phyloP scores from a whole-genome alignment of 1,284 basidiomycete genomes.

The Ceratobasidium sp. region DNA sequence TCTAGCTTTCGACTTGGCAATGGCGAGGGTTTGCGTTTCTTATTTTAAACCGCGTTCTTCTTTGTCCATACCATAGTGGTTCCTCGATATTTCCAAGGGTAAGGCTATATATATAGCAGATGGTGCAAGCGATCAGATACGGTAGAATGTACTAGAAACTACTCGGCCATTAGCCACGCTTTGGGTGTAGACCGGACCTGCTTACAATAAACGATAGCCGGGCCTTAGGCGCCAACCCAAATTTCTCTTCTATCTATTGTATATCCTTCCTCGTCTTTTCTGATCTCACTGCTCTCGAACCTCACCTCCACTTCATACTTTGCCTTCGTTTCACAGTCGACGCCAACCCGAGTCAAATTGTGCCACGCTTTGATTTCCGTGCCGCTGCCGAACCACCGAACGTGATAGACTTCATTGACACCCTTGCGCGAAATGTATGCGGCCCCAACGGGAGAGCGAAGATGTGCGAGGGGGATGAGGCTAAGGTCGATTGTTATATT shows the following conservation, averaged over 20 bases:
- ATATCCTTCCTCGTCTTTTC: slow-evolving; percentile 26
- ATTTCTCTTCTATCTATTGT: not conserved
- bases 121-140: no score
- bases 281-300: slow-evolving; percentile 27
- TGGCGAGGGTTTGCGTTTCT: no score
- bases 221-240: not conserved
- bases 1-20: no score
- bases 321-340: not conserved
- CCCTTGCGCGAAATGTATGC: slow-evolving; percentile 26
- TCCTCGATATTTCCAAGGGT: no score
- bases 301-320: slow-evolving; percentile 2
- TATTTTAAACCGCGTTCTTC: no score
- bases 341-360: not conserved
- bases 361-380: slow-evolving; percentile 7
- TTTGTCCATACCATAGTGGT: no score
- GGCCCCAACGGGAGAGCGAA: slow-evolving; percentile 56
- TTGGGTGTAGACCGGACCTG: no score
- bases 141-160: no score
- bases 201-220: no score
- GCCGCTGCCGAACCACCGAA: slow-evolving; percentile 2
- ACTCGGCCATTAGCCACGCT: no score
- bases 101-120: no score
- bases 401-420: slow-evolving; percentile 3
- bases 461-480: slow-evolving; percentile 72
- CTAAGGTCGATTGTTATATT: slow-evolving; percentile 59